Evolutionary conservation across 2,329 filamentous ascomycete species (phyloP).

Genomic region (Thelonectria olida): DNA sequence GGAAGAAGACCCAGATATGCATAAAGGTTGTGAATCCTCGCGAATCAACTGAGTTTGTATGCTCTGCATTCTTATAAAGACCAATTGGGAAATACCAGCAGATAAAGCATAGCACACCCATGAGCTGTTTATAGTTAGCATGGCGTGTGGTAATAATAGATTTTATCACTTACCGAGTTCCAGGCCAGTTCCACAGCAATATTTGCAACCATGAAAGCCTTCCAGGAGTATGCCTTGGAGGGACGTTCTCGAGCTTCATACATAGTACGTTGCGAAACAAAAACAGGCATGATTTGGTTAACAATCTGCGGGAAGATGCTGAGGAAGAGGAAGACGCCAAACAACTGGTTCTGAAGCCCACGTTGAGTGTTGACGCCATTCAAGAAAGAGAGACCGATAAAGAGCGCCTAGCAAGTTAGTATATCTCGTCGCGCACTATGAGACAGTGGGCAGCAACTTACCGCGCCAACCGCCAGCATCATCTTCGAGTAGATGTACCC

Average conservation of each 20-base stretch:
- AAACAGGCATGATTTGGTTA: constrained; percentile 76
- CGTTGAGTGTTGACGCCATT: constrained; percentile 67
- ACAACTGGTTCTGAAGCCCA: constrained; percentile 76
- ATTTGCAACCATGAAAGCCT: constrained; percentile 71
- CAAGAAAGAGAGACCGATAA: constrained; percentile 76
- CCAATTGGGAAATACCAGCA: constrained; percentile 76
- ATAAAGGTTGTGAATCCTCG: constrained; percentile 72
- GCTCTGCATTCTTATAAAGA: constrained; percentile 65
- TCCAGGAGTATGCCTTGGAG: constrained; percentile 74
- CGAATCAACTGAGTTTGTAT: constrained; percentile 53
- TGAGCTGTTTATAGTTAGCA: constrained; percentile 37
- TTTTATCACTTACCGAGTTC: constrained; percentile 65
- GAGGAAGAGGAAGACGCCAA: constrained; percentile 75
- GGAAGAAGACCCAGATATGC: constrained; percentile 69
- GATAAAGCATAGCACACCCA: constrained; percentile 65
- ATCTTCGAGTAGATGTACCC: constrained; percentile 79
- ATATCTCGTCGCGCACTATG: background rate
- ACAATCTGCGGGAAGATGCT: constrained; percentile 75
- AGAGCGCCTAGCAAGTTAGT: constrained; percentile 54
- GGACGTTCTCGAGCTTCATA: constrained; percentile 77
- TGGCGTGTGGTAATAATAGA: rapidly evolving
- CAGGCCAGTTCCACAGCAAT: constrained; percentile 71
- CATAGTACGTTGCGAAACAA: constrained; percentile 72
- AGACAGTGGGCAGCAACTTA: background rate
- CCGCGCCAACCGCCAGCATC: constrained; percentile 60